Conservation (phyloP, 495 filamentous ascomycete genomes). For the Trichoderma virens region DNA sequence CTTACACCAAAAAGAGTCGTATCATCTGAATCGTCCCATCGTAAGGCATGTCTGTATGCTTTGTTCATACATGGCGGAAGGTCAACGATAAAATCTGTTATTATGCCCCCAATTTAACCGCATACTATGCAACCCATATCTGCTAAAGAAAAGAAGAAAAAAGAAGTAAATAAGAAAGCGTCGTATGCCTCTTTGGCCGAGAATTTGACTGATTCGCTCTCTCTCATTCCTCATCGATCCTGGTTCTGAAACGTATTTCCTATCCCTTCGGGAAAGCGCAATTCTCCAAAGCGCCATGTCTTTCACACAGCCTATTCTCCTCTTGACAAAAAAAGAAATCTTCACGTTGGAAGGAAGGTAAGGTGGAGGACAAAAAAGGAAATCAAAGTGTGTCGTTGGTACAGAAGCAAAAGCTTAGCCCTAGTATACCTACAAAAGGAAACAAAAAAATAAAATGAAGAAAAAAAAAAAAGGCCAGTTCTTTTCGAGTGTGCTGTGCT, state of each 20-base stretch:
- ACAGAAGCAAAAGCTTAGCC: constrained; percentile 17
- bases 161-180: constrained; percentile 11
- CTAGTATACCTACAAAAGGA: constrained; percentile 25
- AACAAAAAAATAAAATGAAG: constrained; percentile 10
- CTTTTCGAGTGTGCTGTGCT: constrained; percentile 16
- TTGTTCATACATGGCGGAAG: background rate
- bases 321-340: background rate
- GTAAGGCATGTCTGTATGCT: background rate
- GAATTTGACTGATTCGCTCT: background rate
- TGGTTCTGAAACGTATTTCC: background rate
- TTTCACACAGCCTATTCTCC: background rate
- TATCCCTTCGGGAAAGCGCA: background rate
- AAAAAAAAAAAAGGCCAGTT: background rate
- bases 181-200: constrained; percentile 7
- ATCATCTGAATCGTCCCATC: background rate
- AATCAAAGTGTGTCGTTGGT: constrained; percentile 21
- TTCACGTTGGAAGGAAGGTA: constrained; percentile 5
- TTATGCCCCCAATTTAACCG: constrained; percentile 1
- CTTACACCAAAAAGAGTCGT: no score
- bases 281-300: background rate
- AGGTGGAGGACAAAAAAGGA: constrained; percentile 21
- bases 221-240: background rate
- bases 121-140: constrained; percentile 7
- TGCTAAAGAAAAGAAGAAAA: constrained; percentile 12
- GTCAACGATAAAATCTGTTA: background rate